Evolutionary conservation across 441 rosid species (phyloP), one percentile per base, ranked within the genome.

Genomic region (Euphorbia celastroides): DNA sequence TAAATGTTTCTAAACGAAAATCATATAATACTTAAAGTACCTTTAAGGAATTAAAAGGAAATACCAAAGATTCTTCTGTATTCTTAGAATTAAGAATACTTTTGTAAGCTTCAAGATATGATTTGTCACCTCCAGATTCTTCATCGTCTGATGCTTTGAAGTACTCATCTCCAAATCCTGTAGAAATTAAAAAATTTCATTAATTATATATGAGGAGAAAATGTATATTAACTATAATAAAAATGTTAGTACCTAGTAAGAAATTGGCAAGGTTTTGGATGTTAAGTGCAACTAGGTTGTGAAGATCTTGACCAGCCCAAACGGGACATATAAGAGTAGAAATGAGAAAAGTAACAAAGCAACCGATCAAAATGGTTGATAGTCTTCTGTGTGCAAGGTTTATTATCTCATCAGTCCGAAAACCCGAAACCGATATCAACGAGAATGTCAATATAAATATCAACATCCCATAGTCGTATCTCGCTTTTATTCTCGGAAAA

Each of bases 231-330:
- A 11, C 2, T 12, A 30, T n/a, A 5, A 11, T 13, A 7, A 30
- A 9, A 42, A 11, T 46, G 12, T 0, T 12, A 17, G 17, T 54
- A 86, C 97, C 93, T 87, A 83, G 81, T 57, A 92, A 69, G 74
- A 82, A 92, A 57, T 74, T 52, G 6, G 81, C 87, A 60, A 92
- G 85, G 63, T 85, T 80, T 42, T 81, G 84, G n/a, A 84, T 55
- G 79, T 90, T 82, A 69, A 68, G 67, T 48, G 84, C 83, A 23
- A 81, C 68, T 6, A 81, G 86, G 62, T 76, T 75, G 48, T 92
- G 96, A 65, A 92, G 92, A 65, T 90, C 96, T 72, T 84, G 69
- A 23, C 98, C 98, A 23, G 89, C 86, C 97, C 98, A 92, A 1
- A 88, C 93, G 9, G 98, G 98, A n/a, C 70, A 90, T n/a, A 92